Evolutionary conservation across 169 alveolate species (phyloP), one percentile per base, ranked within the genome.

Genomic region (Cryptosporidium andersoni): DNA sequence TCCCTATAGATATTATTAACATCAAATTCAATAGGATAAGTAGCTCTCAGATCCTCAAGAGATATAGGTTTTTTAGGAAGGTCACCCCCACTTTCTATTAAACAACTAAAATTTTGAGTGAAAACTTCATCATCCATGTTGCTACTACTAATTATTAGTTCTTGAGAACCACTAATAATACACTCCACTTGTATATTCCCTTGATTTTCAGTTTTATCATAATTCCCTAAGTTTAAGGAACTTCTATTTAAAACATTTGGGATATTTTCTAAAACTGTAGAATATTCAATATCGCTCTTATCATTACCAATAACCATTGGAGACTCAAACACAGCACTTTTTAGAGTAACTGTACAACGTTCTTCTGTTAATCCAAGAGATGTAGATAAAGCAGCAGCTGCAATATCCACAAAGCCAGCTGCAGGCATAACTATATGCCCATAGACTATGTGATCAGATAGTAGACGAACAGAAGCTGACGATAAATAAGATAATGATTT

Each of bases 341-440:
- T 74, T 58, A 74, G 63, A 2, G 55, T 53, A 55, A 74, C 68
- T 11, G 6, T 43, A 4, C 37, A 66, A 8, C 16, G 5, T n/a
- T 47, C 49, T n/a, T 47, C 49, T 6, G 66, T 12, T 1, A 3
- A 42, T 4, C 39, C 40, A 51, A 60, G 47, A 43, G 43, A 25
- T 0, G 81, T 42, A 8, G 55, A 8, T 12, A 62, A 43, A n/a
- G 93, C 88, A 11, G 92, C 93, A 12, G 91, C 92, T 43, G 89
- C 66, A 40, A 91, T 81, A 62, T 91, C 94, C 11, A 90, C 63
- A 51, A 89, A 66, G 25, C 91, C 94, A 43, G 91, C 85, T 58
- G 91, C 94, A 4, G 94, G 94, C 81, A 91, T 82, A 53, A 91
- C 89, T 9, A 89, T 89, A 12, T 51, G 81, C 39, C 89, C 91